Evolutionary conservation across 176 grass and related monocot species (phyloP).

Genomic region (Zizania latifolia): DNA sequence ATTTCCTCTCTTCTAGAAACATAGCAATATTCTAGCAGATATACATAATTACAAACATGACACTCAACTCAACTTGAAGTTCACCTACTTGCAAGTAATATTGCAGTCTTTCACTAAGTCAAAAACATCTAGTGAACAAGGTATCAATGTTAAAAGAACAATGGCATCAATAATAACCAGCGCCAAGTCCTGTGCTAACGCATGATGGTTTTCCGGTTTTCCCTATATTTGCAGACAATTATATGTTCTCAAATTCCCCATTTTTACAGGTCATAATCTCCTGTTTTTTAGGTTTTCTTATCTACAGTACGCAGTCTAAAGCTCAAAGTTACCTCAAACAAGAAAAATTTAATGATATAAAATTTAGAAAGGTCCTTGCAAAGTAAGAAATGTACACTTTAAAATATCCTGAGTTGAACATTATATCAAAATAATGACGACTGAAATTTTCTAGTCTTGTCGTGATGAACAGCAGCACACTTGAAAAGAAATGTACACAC

Average conservation of each 20-base stretch:
- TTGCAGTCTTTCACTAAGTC: background rate
- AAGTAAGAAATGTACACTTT: too few species aligned
- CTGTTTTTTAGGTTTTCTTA: background rate
- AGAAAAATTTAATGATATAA: background rate
- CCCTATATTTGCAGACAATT: background rate
- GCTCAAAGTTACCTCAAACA: background rate
- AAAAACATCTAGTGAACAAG: background rate
- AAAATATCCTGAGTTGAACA: too few species aligned
- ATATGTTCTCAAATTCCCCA: background rate
- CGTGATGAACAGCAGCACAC: background rate
- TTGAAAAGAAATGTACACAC: background rate
- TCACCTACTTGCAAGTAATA: background rate
- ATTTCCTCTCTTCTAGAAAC: background rate
- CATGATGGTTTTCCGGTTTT: background rate
- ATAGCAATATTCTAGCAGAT: background rate
- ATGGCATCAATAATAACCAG: background rate
- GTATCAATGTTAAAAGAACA: background rate
- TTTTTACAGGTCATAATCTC: background rate
- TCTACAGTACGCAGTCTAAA: background rate
- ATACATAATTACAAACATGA: conserved; percentile 1
- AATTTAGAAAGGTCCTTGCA: background rate
- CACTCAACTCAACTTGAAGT: background rate
- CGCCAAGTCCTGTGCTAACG: background rate
- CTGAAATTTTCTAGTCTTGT: background rate
- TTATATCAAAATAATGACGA: background rate